Conservation (phyloP, 208 protist genomes). For the Acanthamoeba lenticulata region DNA sequence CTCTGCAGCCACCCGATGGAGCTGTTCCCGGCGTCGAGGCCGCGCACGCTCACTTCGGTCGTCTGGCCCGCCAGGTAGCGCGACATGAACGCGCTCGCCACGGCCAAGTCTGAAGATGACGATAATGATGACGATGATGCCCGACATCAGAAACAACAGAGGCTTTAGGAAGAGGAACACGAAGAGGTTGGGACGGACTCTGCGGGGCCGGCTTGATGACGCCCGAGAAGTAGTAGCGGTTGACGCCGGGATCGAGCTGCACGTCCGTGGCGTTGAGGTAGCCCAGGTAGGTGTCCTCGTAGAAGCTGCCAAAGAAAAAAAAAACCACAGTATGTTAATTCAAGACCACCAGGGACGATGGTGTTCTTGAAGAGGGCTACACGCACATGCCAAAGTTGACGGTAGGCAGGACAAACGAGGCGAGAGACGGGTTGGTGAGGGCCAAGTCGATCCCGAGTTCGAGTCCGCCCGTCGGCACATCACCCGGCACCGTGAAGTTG, state of each 20-base stretch:
- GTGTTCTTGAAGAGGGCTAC: not conserved
- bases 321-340: not conserved
- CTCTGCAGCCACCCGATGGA: conserved; percentile 25
- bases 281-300: not conserved
- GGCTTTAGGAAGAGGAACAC: not conserved
- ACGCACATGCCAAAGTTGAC: conserved; percentile 51
- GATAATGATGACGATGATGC: not conserved
- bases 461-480: not conserved
- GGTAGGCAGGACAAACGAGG: not conserved
- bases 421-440: conserved; percentile 22
- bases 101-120: not conserved
- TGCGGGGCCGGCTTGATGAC: not conserved
- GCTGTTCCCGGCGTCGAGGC: not conserved
- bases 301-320: not conserved
- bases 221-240: not conserved
- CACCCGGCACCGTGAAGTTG: not conserved
- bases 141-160: not conserved
- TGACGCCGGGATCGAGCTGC: not conserved
- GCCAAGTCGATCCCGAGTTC: not conserved
- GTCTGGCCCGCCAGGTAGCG: not conserved
- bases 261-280: conserved; percentile 54
- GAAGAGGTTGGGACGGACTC: no score
- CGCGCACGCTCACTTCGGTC: not conserved
- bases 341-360: not conserved
- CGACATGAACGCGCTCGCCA: conserved; percentile 23